Base-by-base conservation (phyloP, 495 filamentous ascomycete species). In the Cudoniella acicularis region DNA sequence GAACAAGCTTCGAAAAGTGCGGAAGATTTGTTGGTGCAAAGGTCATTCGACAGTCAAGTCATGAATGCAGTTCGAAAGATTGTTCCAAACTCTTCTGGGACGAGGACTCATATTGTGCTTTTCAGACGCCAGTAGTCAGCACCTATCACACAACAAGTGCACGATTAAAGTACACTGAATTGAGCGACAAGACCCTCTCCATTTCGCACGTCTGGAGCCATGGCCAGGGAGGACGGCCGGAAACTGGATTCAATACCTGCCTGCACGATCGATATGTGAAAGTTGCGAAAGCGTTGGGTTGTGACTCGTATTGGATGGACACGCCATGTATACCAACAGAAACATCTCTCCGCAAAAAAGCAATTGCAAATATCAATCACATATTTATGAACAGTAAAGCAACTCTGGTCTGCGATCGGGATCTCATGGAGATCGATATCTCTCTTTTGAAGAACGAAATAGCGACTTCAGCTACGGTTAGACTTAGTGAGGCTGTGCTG, bases 231-330 rank as follows among this genome's bases (percentile, higher is more conserved):
- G 63, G 65, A 22, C 42, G 65, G n/a, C 65, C 65, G 13, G 55
- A 67, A 18, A 43, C 18, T 17, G 64, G 64, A 16, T 40, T 70
- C 9, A 68, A 68, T 47, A 13, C 11, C 18, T 70, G 67, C 41
- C 49, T 68, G 0, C 66, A 70, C 43, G 36, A 51, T 3, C 60
- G 66, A 10, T 70, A 66, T 47, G 17, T 18, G 2, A 21, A 16
- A 16, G 27, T 70, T 1, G 63, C 67, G 2, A 51, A 16, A 36
- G 40, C 41, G 2, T 22, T 62, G 1, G 60, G 57, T 18, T 69
- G 63, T 41, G 27, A 59, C 10, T 67, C 67, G 13, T 69, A 68
- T 27, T 70, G 67, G 67, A 68, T 68, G 49, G 66, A 70, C 41
- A 64, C 62, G 1, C 43, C 63, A 6, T 70, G 67, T 40, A 68